Conservation (phyloP, 2,329 filamentous ascomycete species). For the Boeremia exigua region DNA sequence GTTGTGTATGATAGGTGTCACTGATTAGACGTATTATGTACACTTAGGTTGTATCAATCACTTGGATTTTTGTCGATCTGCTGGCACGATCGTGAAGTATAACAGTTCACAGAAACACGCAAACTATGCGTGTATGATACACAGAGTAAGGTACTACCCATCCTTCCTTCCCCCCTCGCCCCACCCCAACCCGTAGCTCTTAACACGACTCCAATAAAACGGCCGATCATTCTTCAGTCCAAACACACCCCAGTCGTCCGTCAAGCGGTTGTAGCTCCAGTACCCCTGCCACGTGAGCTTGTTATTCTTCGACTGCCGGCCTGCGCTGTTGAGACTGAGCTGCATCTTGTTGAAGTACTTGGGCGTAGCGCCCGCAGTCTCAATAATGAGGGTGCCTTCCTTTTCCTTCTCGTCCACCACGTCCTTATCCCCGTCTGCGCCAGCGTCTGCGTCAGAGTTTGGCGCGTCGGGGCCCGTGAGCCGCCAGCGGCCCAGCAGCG, state of each 20-base stretch:
- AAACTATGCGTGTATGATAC: not conserved
- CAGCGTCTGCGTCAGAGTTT: not conserved
- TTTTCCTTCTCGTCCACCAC: slow-evolving; percentile 22
- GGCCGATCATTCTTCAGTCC: slow-evolving; percentile 65
- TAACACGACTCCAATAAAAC: slow-evolving; percentile 68
- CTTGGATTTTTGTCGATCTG: too few relatives aligned
- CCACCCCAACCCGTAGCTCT: slow-evolving; percentile 60
- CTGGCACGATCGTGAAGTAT: too few relatives aligned
- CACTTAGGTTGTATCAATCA: too few relatives aligned
- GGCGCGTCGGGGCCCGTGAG: slow-evolving; percentile 59
- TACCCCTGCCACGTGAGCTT: slow-evolving; percentile 89
- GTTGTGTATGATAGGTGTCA: not conserved
- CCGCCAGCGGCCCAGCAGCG: slow-evolving; percentile 70
- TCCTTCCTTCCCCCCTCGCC: slow-evolving; percentile 26
- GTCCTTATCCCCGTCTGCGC: too few relatives aligned
- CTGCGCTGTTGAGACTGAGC: slow-evolving; percentile 70
- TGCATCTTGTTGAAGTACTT: slow-evolving; percentile 90
- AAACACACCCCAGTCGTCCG: slow-evolving; percentile 91
- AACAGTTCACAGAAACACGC: too few relatives aligned
- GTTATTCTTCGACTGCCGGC: slow-evolving; percentile 72
- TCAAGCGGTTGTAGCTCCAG: slow-evolving; percentile 87
- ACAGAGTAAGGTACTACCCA: too few relatives aligned
- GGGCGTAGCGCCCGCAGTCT: slow-evolving; percentile 80
- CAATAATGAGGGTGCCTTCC: slow-evolving; percentile 66
- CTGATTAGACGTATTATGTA: too few relatives aligned